phyloP scores from a whole-genome alignment of 345 rosid species.

The thale cress (Arabidopsis thaliana) region TAIR10.1 NC_003076.8:25544501-25545000 shows the following conservation, averaged over 20 bases:
- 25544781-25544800: slow-evolving; percentile 47
- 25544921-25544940: neutral
- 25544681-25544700: slow-evolving; percentile 96
- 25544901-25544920: neutral
- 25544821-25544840: slow-evolving; percentile 25
- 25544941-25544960: neutral
- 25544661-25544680: slow-evolving; percentile 87
- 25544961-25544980: slow-evolving; percentile 34
- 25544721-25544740: slow-evolving; percentile 71
- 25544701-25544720: slow-evolving; percentile 91
- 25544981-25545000: slow-evolving; percentile 14
- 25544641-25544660: slow-evolving; percentile 86
- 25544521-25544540: slow-evolving; percentile 77
- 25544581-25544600: slow-evolving; percentile 66
- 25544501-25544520: slow-evolving; percentile 55
- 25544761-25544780: slow-evolving; percentile 53
- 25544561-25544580: slow-evolving; percentile 69
- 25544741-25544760: slow-evolving; percentile 66
- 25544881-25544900: neutral
- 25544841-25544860: slow-evolving; percentile 7
- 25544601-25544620: slow-evolving; percentile 90
- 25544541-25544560: slow-evolving; percentile 74
- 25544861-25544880: neutral
- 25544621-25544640: slow-evolving; percentile 87
- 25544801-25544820: slow-evolving; percentile 27